Base-by-base conservation (phyloP, 306 rosid genomes). In the Alnus glutinosa region DNA sequence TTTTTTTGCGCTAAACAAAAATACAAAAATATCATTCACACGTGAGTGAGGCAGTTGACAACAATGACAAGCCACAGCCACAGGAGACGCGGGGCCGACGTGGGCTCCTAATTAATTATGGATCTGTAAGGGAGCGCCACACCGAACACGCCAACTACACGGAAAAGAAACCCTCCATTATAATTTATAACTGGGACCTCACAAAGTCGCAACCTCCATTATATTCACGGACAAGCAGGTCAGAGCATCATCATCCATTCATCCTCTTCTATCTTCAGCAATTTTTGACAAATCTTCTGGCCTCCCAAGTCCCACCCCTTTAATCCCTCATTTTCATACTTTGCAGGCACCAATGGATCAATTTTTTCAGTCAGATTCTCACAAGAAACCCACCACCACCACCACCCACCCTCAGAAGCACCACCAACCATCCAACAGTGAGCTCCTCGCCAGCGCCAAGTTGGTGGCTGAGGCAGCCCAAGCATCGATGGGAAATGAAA, bases 361-460 rank as follows among this genome's bases (percentile, higher is more conserved):
- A 5, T 39, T 39, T 39, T 5, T 39, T 39, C 44, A 16, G 37
- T 68, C 51, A 9, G 72, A 16, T 39, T 46, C 48, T 1, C 32
- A 68, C 49, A 39, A 68, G 32, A 68, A 68, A 67, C 49, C 71
- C 30, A 37, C n/a, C 50, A 1, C 48, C 72, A 13, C 71, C 30
- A 37, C n/a, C 50, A 3, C 48, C 72, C 15, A 68, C 51, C 72
- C 4, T 68, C 30, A 42, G 28, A 68, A 18, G 51, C 52, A n/a
- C 6, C 77, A 57, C 55, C 14, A 76, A 0, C 39, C 74, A 44
- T 61, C 83, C 18, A 62, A 52, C 4, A 9, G 74, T 1, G 88
- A 85, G 81, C 64, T 85, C 46, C 32, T 85, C 23, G 12, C 55
- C 2, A 78, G 83, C 72, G 88, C 83, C n/a, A 85, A 85, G 78